Evolutionary conservation across 495 filamentous ascomycete species (phyloP).

Genomic region (Xylaria palmicola): DNA sequence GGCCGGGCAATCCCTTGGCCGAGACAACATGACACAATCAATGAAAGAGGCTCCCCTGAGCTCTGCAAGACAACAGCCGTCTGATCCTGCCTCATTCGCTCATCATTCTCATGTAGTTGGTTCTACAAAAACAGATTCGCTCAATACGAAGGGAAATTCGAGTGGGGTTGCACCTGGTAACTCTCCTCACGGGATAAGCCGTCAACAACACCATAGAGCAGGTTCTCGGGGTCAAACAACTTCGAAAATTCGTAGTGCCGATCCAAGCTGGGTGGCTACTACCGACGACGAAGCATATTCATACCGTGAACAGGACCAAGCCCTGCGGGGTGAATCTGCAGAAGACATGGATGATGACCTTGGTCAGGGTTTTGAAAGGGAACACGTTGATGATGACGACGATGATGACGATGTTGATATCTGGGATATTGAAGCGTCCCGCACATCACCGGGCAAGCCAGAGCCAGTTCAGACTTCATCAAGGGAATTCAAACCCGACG

Average conservation of each 20-base stretch:
- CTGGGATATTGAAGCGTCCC: slow-evolving; percentile 46
- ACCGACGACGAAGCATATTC: not conserved
- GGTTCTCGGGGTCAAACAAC: slow-evolving; percentile 8
- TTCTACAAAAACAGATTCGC: slow-evolving; percentile 21
- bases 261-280: not conserved
- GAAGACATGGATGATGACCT: slow-evolving; percentile 14
- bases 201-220: slow-evolving; percentile 4
- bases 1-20: slow-evolving; percentile 37
- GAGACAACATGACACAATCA: slow-evolving; percentile 22
- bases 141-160: slow-evolving; percentile 24
- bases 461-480: slow-evolving; percentile 24
- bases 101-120: slow-evolving; percentile 19
- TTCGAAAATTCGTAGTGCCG: slow-evolving; percentile 6
- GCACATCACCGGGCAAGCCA: slow-evolving; percentile 32
- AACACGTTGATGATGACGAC: slow-evolving; percentile 7
- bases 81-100: not conserved
- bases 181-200: slow-evolving; percentile 7
- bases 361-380: slow-evolving; percentile 12
- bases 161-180: slow-evolving; percentile 31
- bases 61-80: not conserved
- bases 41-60: slow-evolving; percentile 11
- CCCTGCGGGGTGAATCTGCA: slow-evolving; percentile 1
- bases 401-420: slow-evolving; percentile 45
- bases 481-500: slow-evolving; percentile 15
- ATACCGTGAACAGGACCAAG: not conserved